Evolutionary conservation across 768 basidiomycete species (phyloP).

Genomic region (Dacryopinax spathularia): DNA sequence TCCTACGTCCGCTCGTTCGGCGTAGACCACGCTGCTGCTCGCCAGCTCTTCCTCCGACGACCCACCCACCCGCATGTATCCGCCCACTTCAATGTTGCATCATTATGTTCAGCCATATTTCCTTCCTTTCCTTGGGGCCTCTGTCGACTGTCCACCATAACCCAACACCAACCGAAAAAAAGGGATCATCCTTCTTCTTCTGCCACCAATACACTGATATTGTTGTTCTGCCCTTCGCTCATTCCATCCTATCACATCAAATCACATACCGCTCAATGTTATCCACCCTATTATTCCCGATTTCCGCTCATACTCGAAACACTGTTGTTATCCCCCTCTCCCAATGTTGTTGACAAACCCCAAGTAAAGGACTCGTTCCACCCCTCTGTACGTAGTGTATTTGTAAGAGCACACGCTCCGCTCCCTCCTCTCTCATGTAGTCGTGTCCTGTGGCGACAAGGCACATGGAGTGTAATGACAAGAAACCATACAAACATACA

Average conservation of each 20-base stretch:
- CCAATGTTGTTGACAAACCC: constrained; percentile 4
- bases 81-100: not conserved
- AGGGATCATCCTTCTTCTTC: not conserved
- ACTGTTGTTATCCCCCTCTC: constrained; percentile 1
- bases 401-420: not conserved
- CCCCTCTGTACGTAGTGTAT: constrained; percentile 1
- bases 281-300: not conserved
- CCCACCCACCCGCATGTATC: not conserved
- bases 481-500: too few species aligned
- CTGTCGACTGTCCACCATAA: not conserved
- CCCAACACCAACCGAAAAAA: not conserved
- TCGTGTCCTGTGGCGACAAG: not conserved
- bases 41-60: not conserved
- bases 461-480: not conserved
- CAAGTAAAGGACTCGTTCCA: not conserved
- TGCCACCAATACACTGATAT: not conserved
- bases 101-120: not conserved
- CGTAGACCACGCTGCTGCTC: not conserved
- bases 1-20: not conserved
- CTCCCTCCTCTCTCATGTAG: too few species aligned
- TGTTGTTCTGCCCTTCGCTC: not conserved
- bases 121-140: not conserved
- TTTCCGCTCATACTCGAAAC: not conserved
- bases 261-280: too few species aligned
- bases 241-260: not conserved